Percentiles rank a stretch among this genome's conserved stretches.
Conservation (phyloP, 495 filamentous ascomycete genomes). For the Chaetomium fimeti region DNA sequence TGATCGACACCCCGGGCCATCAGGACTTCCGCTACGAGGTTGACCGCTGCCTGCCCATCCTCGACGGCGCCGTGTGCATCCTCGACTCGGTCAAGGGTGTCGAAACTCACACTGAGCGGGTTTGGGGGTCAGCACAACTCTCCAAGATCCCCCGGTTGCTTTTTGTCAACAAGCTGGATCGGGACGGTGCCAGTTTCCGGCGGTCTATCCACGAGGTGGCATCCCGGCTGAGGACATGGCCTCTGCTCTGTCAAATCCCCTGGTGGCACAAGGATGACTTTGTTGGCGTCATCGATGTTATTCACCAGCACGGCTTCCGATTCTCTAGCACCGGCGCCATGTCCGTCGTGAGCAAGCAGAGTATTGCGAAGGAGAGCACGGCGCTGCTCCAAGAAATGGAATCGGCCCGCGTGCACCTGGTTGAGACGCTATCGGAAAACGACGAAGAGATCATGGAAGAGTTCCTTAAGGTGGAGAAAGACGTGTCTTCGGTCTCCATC, state of each 20-base stretch:
- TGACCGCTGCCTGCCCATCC: conserved; percentile 82
- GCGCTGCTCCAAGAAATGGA: conserved; percentile 67
- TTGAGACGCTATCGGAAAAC: conserved; percentile 81
- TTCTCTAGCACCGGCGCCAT: conserved; percentile 53
- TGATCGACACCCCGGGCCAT: conserved; percentile 97
- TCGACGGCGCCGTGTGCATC: conserved; percentile 95
- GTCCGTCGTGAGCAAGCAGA: conserved; percentile 54
- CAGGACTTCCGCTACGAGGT: conserved; percentile 99
- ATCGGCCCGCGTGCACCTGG: conserved; percentile 69
- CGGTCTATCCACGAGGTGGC: conserved; percentile 83
- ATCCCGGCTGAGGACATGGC: conserved; percentile 74
- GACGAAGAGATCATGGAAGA: conserved; percentile 83
- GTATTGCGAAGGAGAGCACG: conserved; percentile 36
- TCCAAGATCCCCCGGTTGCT: conserved; percentile 84
- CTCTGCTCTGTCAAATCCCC: conserved; percentile 90
- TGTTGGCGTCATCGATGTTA: conserved; percentile 77
- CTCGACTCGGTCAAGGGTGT: conserved; percentile 96
- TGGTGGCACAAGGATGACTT: conserved; percentile 84
- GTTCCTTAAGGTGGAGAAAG: conserved; percentile 73
- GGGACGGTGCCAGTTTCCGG: conserved; percentile 87
- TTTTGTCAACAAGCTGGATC: conserved; percentile 95
- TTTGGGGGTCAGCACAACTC: conserved; percentile 85
- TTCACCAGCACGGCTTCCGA: conserved; percentile 53
- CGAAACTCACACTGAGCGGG: conserved; percentile 96
- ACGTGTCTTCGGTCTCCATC: conserved; percentile 67